Base-by-base conservation (phyloP, 306 rosid species). In the Cyclanthera cordifolia region DNA sequence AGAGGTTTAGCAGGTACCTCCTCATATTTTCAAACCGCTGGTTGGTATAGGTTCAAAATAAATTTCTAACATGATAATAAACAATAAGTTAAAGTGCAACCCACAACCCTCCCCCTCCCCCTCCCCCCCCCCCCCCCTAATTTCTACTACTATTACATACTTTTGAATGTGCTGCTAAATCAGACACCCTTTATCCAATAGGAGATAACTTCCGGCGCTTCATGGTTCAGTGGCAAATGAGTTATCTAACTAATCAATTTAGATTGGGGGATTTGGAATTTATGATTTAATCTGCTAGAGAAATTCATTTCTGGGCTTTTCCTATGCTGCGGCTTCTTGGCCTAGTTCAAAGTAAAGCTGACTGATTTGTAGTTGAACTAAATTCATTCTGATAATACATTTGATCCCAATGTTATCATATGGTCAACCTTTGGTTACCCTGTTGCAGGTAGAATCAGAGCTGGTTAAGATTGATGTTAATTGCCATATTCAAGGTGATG, bases 401-500 rank as follows among this genome's bases (percentile, higher is more conserved):
- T 24, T 24, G 28, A 47, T 9, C 20, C 1, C 20, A 28, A 45
- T 47, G 37, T 66, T 66, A 47, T 25, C 24, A 65, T 21, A 63
- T 21, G 24, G 74, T 45, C 60, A 53, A 49, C 43, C 16, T 24
- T 46, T 73, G 53, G 41, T 74, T 37, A 61, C 65, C 57, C 48
- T 77, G 69, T 78, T 81, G 83, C 93, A 93, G 96, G 89, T 61
- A 77, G 98, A 89, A 79, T 74, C 91, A 55, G 91, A 87, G 75
- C 84, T 93, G 76, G 76, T 88, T 75, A 93, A 93, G 76, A 81
- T 93, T 43, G 98, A 93, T 77, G 88, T 93, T 75, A 85, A 75
- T 79, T 84, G 95, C 76, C 91, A 80, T 75, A 84, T 89, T 79
- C 96, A 87, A 87, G 98, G 96, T 58, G 98, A 93, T 74, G 89